phyloP scores from a whole-genome alignment of 257 asterid genomes.

The Scutellaria barbata region DNA sequence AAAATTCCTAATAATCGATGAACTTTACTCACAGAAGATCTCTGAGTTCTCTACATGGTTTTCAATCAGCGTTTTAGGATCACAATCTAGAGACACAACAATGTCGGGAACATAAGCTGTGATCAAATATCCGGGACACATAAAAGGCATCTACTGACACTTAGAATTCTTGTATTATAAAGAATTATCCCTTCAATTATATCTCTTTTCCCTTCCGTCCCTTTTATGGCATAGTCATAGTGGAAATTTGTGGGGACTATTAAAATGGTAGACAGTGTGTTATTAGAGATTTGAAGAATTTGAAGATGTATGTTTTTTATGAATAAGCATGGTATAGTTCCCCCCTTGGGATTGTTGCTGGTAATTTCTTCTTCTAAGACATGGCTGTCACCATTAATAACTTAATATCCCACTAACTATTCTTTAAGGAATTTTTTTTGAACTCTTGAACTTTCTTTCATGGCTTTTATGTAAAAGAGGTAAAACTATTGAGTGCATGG shows the following conservation, averaged over 20 bases:
- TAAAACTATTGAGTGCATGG: constrained; percentile 14
- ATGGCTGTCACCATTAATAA: background rate
- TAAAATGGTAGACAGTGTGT: background rate
- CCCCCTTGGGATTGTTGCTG: background rate
- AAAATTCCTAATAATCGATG: constrained; percentile 17
- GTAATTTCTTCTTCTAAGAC: constrained; percentile 10
- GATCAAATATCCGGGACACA: constrained; percentile 16
- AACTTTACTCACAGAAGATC: constrained; percentile 20
- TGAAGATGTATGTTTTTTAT: constrained; percentile 13
- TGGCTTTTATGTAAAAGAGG: constrained; percentile 12
- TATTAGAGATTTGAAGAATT: background rate
- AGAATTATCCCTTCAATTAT: constrained; percentile 13
- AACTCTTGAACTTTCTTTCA: constrained; percentile 1
- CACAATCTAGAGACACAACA: constrained; percentile 18
- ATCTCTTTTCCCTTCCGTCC: background rate
- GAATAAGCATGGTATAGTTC: background rate
- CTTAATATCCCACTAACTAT: background rate
- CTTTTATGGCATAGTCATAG: constrained; percentile 14
- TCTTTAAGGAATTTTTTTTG: background rate
- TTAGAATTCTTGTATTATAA: constrained; percentile 17
- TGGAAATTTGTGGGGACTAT: constrained; percentile 16
- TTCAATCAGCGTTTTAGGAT: constrained; percentile 10
- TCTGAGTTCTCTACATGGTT: constrained; percentile 16
- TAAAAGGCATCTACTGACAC: constrained; percentile 9
- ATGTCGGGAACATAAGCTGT: background rate